Evolutionary conservation across 768 basidiomycete species (phyloP).

Genomic region (Russula sp.): DNA sequence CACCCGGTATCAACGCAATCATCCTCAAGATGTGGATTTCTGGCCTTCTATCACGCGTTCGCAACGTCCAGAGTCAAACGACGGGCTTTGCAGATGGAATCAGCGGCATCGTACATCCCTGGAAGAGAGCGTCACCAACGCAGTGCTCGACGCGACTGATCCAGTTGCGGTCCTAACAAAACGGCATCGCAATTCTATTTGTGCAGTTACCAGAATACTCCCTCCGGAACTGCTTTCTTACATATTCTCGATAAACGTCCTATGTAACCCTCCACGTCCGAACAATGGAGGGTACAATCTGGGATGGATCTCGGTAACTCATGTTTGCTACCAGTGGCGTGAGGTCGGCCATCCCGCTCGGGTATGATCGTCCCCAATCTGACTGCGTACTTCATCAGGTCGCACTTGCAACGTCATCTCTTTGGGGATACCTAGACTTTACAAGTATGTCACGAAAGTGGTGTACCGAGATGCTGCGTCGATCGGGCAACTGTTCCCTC

Average conservation of each 20-base stretch:
- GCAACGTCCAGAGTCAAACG: not conserved
- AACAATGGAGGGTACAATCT: not conserved
- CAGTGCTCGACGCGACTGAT: not conserved
- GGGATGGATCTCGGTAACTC: constrained; percentile 5
- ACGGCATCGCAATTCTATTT: constrained; percentile 1
- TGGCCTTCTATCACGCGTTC: not conserved
- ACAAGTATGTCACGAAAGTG: not conserved
- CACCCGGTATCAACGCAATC: not conserved
- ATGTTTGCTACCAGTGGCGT: constrained; percentile 6
- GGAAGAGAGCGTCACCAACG: not conserved
- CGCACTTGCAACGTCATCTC: constrained; percentile 2
- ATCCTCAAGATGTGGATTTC: not conserved
- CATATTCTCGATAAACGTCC: constrained; percentile 2
- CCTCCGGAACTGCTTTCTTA: constrained; percentile 7
- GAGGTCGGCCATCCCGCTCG: not conserved
- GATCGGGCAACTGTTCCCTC: constrained; percentile 4
- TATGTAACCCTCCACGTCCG: not conserved
- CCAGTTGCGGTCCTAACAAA: not conserved
- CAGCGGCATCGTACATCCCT: not conserved
- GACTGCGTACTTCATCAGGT: not conserved
- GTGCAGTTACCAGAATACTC: not conserved
- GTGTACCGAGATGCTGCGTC: constrained; percentile 5
- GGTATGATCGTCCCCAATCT: not conserved
- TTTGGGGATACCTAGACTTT: constrained; percentile 10
- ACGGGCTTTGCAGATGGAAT: not conserved